Evolutionary conservation across 164 flowering plant genomes (phyloP).

Genomic region (Santalum album): DNA sequence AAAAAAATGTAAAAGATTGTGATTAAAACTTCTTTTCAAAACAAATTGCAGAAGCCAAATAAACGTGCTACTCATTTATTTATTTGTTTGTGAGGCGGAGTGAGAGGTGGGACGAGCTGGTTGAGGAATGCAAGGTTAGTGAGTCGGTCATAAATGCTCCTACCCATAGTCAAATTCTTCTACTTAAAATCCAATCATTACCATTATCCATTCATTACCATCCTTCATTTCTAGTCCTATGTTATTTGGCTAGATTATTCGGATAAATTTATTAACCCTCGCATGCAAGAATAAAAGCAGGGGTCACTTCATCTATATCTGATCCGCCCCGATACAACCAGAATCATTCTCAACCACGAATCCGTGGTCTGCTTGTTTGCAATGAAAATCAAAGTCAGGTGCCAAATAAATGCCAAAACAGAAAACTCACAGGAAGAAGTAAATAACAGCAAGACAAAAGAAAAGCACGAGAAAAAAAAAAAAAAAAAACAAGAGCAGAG

Average conservation of each 20-base stretch:
- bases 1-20: too few species aligned
- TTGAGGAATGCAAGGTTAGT: background rate
- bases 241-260: too few species aligned
- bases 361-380: too few species aligned
- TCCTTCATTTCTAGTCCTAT: too few species aligned
- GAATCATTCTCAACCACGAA: too few species aligned
- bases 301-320: too few species aligned
- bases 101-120: background rate
- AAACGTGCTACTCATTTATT: too few species aligned
- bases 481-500: background rate
- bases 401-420: background rate
- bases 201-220: background rate
- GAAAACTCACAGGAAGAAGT: too few species aligned
- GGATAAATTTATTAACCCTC: too few species aligned
- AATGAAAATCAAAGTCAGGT: background rate
- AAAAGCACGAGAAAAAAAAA: background rate
- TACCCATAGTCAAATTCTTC: background rate
- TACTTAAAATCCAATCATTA: background rate
- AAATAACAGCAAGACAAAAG: background rate
- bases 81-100: too few species aligned
- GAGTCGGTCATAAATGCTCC: slow-evolving; percentile 5
- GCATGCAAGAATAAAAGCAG: background rate
- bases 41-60: background rate
- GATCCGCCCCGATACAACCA: too few species aligned
- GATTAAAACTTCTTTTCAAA: too few species aligned